Evolutionary conservation across 1,139 yeast species (phyloP).

Genomic region (Zhuliangozyma parablackwelliae): DNA sequence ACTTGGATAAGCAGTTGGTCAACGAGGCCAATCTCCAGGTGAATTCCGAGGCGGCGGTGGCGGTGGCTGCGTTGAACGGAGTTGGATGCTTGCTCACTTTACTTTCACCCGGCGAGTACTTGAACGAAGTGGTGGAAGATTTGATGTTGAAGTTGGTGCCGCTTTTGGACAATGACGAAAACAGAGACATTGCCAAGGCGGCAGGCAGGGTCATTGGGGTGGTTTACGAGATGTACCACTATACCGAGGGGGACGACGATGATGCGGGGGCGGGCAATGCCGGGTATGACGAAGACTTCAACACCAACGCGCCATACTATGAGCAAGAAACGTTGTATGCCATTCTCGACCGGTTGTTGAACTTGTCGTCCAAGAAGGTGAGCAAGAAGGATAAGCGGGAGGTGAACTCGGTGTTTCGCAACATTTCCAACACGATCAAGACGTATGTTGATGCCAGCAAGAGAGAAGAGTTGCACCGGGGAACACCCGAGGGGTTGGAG

Average conservation of each 20-base stretch:
- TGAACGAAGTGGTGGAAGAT: conserved; percentile 40
- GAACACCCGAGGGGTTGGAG: conserved; percentile 36
- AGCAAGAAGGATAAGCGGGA: conserved; percentile 62
- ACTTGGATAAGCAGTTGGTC: conserved; percentile 34
- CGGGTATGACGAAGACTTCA: conserved; percentile 37
- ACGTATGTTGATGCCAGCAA: conserved; percentile 36
- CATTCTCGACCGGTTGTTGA: conserved; percentile 43
- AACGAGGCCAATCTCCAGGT: conserved; percentile 32
- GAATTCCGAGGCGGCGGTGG: conserved; percentile 33
- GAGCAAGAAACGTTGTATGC: conserved; percentile 51
- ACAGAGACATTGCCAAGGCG: conserved; percentile 43
- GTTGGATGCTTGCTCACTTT: conserved; percentile 44
- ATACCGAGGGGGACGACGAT: conserved; percentile 27
- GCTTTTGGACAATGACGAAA: conserved; percentile 40
- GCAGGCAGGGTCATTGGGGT: conserved; percentile 61
- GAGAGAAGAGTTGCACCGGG: conserved; percentile 35
- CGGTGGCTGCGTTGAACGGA: conserved; percentile 46
- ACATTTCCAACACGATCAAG: conserved; percentile 50
- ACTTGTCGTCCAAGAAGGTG: conserved; percentile 50
- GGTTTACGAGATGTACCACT: conserved; percentile 54
- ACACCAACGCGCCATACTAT: conserved; percentile 51
- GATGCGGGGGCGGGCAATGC: conserved; percentile 17
- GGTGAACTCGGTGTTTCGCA: conserved; percentile 59
- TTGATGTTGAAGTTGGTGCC: conserved; percentile 35
- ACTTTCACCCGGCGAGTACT: conserved; percentile 32